Base-by-base conservation (phyloP, 2,329 filamentous ascomycete genomes). In the Stemphylium vesicarium region DNA sequence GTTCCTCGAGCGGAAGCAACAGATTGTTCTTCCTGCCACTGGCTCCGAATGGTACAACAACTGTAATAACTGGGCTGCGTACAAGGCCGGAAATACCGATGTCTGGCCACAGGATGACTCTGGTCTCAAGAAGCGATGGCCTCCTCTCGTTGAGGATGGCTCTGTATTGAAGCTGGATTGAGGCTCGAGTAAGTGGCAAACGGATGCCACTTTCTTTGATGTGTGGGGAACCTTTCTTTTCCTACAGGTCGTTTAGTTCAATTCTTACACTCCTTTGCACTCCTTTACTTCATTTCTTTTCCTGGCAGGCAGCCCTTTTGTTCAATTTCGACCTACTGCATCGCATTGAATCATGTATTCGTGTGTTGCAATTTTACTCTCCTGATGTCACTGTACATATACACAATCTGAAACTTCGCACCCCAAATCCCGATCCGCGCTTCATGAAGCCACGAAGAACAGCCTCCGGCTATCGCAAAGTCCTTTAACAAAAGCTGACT, bases 81-180 rank as follows among this genome's bases (percentile, higher is more conserved):
- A 62, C 47, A 58, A 60, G 35, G 56, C 56, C 32, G 56, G 59
- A 1, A 60, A 31, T n/a, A 48, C 49, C n/a, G 51, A 60, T 39
- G 37, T 66, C 6, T 78, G 73, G 52, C 64, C 65, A 4, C 74
- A 78, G 57, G 66, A 75, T 46, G 76, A 79, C 46, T 78, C 76
- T 42, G 77, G 76, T 15, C 60, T 79, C 20, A 77, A 67, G 61
- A 70, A 67, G 61, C 50, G 68, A 15, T 70, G 66, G 64, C 61
- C 63, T 24, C 65, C 66, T 26, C 49, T 62, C n/a, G 15, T 55
- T 12, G 40, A 52, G 11, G 42, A 33, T 1, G 26, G 26, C 3
- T 52, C 44, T 15, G 31, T 36, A 5, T 42, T 52, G n/a, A 37
- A 12, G 26, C 16, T 58, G 20, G 43, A 39, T 16, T 59, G 48